These are phyloP conservation scores for Cucurbitaria berberidis DNA, from an alignment of 2,329 filamentous ascomycete genomes.

Conservation along the genomic window DNA sequence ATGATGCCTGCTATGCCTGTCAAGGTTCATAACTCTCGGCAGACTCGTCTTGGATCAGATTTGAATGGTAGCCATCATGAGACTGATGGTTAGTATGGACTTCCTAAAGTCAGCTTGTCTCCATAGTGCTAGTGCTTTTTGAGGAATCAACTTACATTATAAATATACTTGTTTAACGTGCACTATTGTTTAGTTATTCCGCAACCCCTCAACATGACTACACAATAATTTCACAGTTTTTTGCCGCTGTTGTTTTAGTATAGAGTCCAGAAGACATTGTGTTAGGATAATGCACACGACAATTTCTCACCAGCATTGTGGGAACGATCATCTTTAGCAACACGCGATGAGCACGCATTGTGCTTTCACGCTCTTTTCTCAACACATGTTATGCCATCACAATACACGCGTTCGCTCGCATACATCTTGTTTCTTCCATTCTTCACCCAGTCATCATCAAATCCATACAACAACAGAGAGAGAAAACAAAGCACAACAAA, in stretches of 20 bases:
- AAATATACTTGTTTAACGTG: too few relatives aligned
- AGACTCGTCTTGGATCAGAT: too few relatives aligned
- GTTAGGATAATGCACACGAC: background rate
- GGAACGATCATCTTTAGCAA: background rate
- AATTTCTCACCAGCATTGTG: background rate
- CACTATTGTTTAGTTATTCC: too few relatives aligned
- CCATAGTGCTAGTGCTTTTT: too few relatives aligned
- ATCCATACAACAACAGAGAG: background rate
- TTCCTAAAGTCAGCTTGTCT: too few relatives aligned
- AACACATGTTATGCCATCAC: background rate
- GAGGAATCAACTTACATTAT: too few relatives aligned
- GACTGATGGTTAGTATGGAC: too few relatives aligned
- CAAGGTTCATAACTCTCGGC: background rate
- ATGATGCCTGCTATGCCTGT: background rate
- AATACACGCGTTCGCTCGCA: background rate
- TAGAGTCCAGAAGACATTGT: too few relatives aligned
- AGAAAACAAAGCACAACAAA: background rate
- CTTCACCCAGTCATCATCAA: background rate
- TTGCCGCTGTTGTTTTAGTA: too few relatives aligned
- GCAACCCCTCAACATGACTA: too few relatives aligned
- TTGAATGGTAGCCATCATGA: too few relatives aligned
- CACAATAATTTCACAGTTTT: too few relatives aligned
- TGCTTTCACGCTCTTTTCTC: background rate
- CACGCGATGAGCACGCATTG: background rate
- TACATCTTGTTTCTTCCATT: background rate